phyloP scores from a whole-genome alignment of 306 rosid genomes.

The Vigna trinervia region DNA sequence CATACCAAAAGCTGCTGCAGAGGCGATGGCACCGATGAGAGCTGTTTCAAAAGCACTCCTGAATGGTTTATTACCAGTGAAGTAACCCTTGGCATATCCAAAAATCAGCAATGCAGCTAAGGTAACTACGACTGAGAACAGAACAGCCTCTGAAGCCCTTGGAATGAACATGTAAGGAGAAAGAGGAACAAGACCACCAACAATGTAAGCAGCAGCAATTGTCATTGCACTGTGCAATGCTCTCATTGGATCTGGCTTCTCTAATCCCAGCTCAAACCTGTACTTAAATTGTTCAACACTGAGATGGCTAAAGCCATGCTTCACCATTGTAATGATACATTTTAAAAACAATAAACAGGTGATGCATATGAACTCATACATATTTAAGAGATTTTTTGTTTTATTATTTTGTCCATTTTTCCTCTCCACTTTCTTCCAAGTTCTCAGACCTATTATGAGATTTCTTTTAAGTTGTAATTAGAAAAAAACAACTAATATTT shows the following conservation, averaged over 20 bases:
- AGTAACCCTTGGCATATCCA: conserved; percentile 85
- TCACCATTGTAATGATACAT: not conserved
- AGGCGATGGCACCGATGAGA: conserved; percentile 83
- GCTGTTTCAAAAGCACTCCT: conserved; percentile 81
- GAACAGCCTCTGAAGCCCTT: conserved; percentile 64
- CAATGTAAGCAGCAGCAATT: conserved; percentile 76
- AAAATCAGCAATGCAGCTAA: conserved; percentile 71
- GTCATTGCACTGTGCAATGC: conserved; percentile 87
- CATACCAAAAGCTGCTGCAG: conserved; percentile 82
- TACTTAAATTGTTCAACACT: conserved; percentile 7
- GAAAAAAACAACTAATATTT: too few relatives aligned
- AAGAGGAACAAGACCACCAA: conserved; percentile 84
- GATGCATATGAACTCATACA: not conserved
- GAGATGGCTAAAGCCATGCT: not conserved
- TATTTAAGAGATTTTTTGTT: not conserved
- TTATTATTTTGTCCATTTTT: not conserved
- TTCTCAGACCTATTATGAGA: too few relatives aligned
- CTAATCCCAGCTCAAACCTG: conserved; percentile 95
- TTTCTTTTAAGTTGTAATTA: too few relatives aligned
- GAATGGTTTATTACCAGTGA: conserved; percentile 78
- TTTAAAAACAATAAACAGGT: not conserved
- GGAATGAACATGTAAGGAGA: conserved; percentile 77
- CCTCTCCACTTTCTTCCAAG: too few relatives aligned
- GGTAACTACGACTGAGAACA: conserved; percentile 65
- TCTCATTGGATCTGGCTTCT: conserved; percentile 95